phyloP scores from a whole-genome alignment of 768 basidiomycete genomes.

The Cantharellus cinnabarinus region DNA sequence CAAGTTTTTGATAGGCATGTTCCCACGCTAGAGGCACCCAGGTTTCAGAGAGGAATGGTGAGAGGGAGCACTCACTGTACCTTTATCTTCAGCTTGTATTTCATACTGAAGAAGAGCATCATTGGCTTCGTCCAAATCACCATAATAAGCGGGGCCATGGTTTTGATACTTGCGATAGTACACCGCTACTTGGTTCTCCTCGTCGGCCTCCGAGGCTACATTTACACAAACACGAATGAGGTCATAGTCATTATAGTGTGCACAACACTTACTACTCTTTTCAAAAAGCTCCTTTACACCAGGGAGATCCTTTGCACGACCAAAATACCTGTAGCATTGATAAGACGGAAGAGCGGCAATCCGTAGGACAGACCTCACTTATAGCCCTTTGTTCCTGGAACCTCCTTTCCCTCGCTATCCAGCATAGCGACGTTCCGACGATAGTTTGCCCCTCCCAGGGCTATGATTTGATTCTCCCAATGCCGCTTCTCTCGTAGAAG shows the following conservation, averaged over 20 bases:
- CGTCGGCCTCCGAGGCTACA: conserved; percentile 43
- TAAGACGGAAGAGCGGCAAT: not conserved
- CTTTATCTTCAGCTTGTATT: conserved; percentile 46
- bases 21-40: conserved; percentile 34
- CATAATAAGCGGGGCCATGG: conserved; percentile 77
- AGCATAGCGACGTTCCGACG: conserved; percentile 82
- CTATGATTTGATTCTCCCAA: conserved; percentile 98
- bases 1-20: conserved; percentile 35
- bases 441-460: conserved; percentile 89
- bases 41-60: not conserved
- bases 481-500: conserved; percentile 86
- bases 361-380: conserved; percentile 35
- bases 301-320: conserved; percentile 86
- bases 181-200: conserved; percentile 55
- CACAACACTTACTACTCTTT: conserved; percentile 39
- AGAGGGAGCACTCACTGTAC: conserved; percentile 21
- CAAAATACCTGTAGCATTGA: conserved; percentile 59
- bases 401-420: conserved; percentile 88
- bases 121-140: conserved; percentile 68
- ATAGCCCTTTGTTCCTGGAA: conserved; percentile 92
- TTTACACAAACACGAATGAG: not conserved
- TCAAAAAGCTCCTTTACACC: conserved; percentile 91
- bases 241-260: not conserved
- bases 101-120: conserved; percentile 55
- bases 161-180: conserved; percentile 79